phyloP scores from a whole-genome alignment of 2,329 filamentous ascomycete species.

The Pyricularia grisea region DNA sequence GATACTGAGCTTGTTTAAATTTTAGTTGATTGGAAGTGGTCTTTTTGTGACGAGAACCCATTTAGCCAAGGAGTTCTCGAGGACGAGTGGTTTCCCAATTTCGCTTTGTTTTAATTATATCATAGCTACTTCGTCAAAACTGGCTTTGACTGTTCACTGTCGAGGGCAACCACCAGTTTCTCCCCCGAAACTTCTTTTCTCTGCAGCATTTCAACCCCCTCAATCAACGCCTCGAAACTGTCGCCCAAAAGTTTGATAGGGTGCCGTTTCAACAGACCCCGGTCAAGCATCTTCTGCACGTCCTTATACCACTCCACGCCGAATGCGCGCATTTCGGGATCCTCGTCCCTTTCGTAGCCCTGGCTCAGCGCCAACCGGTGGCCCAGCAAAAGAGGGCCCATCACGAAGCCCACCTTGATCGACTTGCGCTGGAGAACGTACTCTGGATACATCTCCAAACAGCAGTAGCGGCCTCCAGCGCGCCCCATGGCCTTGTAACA shows the following conservation, averaged over 20 bases:
- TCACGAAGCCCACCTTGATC: constrained; percentile 5
- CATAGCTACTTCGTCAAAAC: no score
- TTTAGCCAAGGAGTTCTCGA: no score
- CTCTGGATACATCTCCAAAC: constrained; percentile 8
- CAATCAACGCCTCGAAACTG: not conserved
- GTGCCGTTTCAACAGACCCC: not conserved
- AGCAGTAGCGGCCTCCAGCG: constrained; percentile 12
- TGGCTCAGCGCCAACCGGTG: not conserved
- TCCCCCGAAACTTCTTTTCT: not conserved
- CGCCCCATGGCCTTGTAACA: constrained; percentile 27
- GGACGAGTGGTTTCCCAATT: no score
- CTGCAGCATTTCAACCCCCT: not conserved
- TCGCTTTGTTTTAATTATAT: no score
- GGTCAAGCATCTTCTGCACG: not conserved
- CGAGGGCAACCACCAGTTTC: not conserved
- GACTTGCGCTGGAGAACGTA: constrained; percentile 7
- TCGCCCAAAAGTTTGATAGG: not conserved
- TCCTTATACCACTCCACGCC: not conserved
- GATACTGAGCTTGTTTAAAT: no score
- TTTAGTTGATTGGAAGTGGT: no score
- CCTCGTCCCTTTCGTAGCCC: not conserved
- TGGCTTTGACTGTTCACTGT: not conserved
- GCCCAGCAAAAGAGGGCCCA: not conserved
- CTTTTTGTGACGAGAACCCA: no score
- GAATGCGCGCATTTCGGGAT: not conserved